Base-by-base conservation (phyloP, 768 basidiomycete species). In the Termitomyces sp. region DNA sequence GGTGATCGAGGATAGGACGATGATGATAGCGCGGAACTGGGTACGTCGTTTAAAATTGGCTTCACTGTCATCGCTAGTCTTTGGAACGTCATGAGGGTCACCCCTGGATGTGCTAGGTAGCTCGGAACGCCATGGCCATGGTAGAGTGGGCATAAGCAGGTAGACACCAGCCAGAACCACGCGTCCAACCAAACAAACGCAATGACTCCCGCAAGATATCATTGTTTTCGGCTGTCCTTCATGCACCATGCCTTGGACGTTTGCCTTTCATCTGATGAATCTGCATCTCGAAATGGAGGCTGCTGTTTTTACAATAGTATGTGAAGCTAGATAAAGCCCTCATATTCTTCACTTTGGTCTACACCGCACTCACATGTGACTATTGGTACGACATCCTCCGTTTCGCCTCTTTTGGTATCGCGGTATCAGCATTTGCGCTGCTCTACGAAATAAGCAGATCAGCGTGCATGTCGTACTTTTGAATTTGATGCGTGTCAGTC, bases 1-100 rank as follows among this genome's bases (percentile, higher is more conserved):
- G 0, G 73, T 62, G 55, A 83, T 78, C 0, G 73, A 68, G 14
- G 71, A 65, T 2, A 76, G 52, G 3, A 68, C 66, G 11, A 69
- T 60, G 14, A 74, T 46, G 62, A 56, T n/a, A 72, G 72, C 40
- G 73, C 53, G n/a, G 62, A 59, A 47, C 68, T 58, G 19, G 71
- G 59, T 19, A 64, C 40, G 21, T 32, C 44, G 43, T 23, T 51
- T 39, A 21, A 12, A 32, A 34, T 51, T 11, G 27, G n/a, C 35
- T 10, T 44, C 17, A 17, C 8, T 32, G 23, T 57, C 59, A 19
- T 45, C 12, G 16, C 9, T 30, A 6, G 46, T 47, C 30, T 52
- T 9, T 11, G 10, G 3, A 37, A n/a, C 19, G 19, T 28, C 21
- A n/a, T 44, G 30, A 28, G 3, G 40, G 14, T 48, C 25, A 19